Evolutionary conservation across 2,329 filamentous ascomycete genomes (phyloP).

Genomic region (Laburnicola sp.): DNA sequence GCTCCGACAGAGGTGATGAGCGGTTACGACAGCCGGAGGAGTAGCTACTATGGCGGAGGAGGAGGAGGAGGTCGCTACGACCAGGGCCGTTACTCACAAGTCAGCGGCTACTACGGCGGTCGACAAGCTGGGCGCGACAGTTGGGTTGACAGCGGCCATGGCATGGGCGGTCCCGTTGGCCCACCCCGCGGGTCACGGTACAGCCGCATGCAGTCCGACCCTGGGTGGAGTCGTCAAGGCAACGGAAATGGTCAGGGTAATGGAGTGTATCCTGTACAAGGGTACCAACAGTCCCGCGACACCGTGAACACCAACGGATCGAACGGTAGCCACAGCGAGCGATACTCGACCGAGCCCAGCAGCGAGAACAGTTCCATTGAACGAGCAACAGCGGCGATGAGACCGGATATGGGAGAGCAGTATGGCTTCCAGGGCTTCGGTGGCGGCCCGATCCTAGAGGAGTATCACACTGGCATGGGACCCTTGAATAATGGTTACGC

Average conservation of each 20-base stretch:
- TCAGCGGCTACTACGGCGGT: constrained; percentile 46
- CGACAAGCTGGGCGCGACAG: constrained; percentile 43
- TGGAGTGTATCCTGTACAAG: constrained; percentile 52
- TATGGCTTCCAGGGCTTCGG: constrained; percentile 65
- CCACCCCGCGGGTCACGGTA: constrained; percentile 43
- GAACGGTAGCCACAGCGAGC: constrained; percentile 72
- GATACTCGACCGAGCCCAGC: constrained; percentile 84
- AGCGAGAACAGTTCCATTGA: constrained; percentile 93
- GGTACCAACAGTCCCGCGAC: constrained; percentile 80
- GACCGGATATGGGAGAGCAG: constrained; percentile 44
- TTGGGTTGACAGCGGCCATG: constrained; percentile 38
- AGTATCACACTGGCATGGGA: constrained; percentile 36
- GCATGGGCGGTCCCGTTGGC: constrained; percentile 40
- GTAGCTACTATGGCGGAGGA: constrained; percentile 48
- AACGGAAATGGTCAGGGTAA: constrained; percentile 41
- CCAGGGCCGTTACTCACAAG: constrained; percentile 37
- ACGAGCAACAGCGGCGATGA: constrained; percentile 57
- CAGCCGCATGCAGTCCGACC: constrained; percentile 51
- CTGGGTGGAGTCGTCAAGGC: constrained; percentile 46
- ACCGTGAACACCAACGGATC: constrained; percentile 79
- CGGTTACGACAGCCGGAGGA: constrained; percentile 43
- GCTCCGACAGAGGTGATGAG: constrained; percentile 39
- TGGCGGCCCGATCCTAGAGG: constrained; percentile 44
- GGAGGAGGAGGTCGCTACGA: constrained; percentile 33
- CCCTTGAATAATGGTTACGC: constrained; percentile 24